Base-by-base conservation (phyloP, 176 grass and related monocot species). In the Panicum miliaceum region DNA sequence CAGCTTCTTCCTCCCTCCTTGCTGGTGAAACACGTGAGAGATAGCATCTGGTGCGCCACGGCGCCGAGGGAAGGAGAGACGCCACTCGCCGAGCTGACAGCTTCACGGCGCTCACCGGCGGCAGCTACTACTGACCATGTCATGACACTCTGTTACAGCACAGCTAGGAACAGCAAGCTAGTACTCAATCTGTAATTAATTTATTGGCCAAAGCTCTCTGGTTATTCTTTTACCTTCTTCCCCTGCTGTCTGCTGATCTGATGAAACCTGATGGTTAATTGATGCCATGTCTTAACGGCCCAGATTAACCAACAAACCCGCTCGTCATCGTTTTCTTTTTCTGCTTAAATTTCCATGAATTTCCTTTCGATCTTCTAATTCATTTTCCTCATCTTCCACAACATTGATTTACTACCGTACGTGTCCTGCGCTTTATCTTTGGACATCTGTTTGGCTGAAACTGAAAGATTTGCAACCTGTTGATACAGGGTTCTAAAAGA, bases 81-180 rank as follows among this genome's bases (percentile, higher is more conserved):
- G 11, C 32, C 45, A 34, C 60, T 47, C 11, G 50, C 59, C 46
- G 72, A 64, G 25, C 46, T 51, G 60, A 53, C 77, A 1, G n/a
- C n/a, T 62, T 73, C 14, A 1, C 59, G 81, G 26, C 53, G 34
- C 41, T 71, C 74, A 71, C 61, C 42, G 58, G 76, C 78, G 12
- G 4, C 68, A 0, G 16, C 63, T 4, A 26, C 80, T 22, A 80
- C 87, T 87, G 88, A 97, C 83, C 84, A 93, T 86, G 83, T 97
- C 70, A 97, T 97, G 92, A 76, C 86, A 63, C 78, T 97, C 37
- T 70, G 85, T 59, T 97, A 94, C 77, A 80, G 86, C 86, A 88
- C 75, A 61, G 84, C 81, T 86, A 81, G 76, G 57, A 83, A 52
- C 34, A 57, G 45, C 43, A 84, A 63, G 18, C 72, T 86, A 84